phyloP scores from a whole-genome alignment of 2,329 filamentous ascomycete species.

The Arthroderma sp. region DNA sequence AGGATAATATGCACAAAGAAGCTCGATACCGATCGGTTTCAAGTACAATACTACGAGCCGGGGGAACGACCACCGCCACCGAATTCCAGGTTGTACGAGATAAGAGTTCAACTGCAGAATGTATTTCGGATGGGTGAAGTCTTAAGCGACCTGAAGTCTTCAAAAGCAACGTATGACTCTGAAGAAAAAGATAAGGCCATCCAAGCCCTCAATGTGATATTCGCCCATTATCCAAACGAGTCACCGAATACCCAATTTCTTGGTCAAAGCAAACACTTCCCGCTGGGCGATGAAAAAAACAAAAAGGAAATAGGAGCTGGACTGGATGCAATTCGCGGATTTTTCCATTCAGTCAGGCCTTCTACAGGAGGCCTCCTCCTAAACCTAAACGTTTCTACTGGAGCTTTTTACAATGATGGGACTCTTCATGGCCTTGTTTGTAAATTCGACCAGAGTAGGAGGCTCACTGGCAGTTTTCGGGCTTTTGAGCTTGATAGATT shows the following conservation, averaged over 20 bases:
- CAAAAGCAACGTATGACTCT: constrained; percentile 26
- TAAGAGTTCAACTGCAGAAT: background rate
- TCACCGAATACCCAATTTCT: constrained; percentile 33
- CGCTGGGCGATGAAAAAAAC: constrained; percentile 36
- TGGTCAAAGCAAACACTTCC: constrained; percentile 28
- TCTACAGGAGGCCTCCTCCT: constrained; percentile 46
- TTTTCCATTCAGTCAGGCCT: constrained; percentile 50
- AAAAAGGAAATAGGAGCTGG: constrained; percentile 37
- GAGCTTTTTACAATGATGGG: constrained; percentile 44
- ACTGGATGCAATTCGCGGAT: constrained; percentile 48
- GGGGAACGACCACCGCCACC: constrained; percentile 21
- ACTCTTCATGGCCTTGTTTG: constrained; percentile 2
- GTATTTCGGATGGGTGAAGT: constrained; percentile 27
- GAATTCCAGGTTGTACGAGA: constrained; percentile 15
- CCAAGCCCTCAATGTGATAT: constrained; percentile 47
- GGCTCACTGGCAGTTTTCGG: background rate
- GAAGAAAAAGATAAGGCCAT: constrained; percentile 39
- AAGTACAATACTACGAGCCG: constrained; percentile 19
- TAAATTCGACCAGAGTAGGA: background rate
- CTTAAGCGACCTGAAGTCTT: constrained; percentile 33
- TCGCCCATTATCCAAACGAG: constrained; percentile 38
- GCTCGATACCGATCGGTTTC: constrained; percentile 24
- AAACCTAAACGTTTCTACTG: constrained; percentile 51
- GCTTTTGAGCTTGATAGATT: constrained; percentile 10
- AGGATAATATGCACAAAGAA: constrained; percentile 26